Conservation (phyloP, 495 filamentous ascomycete species). For the Acidiella bohemica region DNA sequence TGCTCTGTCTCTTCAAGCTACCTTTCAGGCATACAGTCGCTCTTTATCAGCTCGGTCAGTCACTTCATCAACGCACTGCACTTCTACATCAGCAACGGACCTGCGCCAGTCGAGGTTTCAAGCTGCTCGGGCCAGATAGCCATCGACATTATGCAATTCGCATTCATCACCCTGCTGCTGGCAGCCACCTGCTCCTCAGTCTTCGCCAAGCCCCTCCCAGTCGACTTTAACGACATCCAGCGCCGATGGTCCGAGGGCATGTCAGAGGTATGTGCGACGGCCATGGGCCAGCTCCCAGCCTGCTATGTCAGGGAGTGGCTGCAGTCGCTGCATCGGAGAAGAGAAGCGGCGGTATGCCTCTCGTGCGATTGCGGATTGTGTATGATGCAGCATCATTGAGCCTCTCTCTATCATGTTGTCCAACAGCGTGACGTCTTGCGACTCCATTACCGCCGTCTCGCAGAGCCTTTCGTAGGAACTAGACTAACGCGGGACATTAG, state of each 20-base stretch:
- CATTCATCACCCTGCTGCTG: slow-evolving; percentile 4
- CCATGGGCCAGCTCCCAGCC: slow-evolving; percentile 1
- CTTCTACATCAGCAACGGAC: too few species aligned
- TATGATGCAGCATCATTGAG: neutral
- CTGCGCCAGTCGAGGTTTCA: neutral
- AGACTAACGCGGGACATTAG: neutral
- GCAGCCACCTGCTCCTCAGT: slow-evolving; percentile 1
- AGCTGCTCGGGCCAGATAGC: neutral
- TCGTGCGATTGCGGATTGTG: neutral
- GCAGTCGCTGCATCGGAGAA: neutral
- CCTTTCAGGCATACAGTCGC: neutral
- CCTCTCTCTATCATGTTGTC: neutral
- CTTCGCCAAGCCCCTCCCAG: slow-evolving; percentile 7
- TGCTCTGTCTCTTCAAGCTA: too few species aligned
- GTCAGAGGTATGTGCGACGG: slow-evolving; percentile 16
- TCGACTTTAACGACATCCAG: slow-evolving; percentile 10
- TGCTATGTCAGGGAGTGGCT: slow-evolving; percentile 12
- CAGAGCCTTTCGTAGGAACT: too few species aligned
- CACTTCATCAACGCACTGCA: neutral
- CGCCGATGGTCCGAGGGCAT: slow-evolving; percentile 11
- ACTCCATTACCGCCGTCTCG: neutral
- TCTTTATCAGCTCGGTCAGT: neutral
- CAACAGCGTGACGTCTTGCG: neutral
- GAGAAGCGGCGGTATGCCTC: neutral
- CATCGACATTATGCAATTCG: slow-evolving; percentile 7